Percentiles rank a stretch among this genome's conserved stretches.
phyloP scores from a whole-genome alignment of 2,329 filamentous ascomycete genomes.

The Shiraia sp. region DNA sequence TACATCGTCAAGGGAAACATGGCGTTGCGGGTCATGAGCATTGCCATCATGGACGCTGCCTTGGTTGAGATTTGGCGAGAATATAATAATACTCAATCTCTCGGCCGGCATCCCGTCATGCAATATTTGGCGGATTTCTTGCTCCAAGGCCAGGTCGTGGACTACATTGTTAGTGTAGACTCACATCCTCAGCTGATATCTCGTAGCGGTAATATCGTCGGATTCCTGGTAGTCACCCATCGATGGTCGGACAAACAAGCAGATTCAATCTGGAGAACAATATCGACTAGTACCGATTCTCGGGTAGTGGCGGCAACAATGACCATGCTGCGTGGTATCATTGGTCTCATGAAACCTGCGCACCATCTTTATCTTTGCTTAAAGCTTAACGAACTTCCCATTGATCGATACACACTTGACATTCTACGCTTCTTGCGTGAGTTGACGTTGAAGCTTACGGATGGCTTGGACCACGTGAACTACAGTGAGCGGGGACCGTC shows the following conservation, averaged over 20 bases:
- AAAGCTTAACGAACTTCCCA: conserved; percentile 61
- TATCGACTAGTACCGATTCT: conserved; percentile 80
- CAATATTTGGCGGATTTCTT: conserved; percentile 72
- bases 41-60: conserved; percentile 72
- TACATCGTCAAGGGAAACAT: conserved; percentile 85
- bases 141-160: conserved; percentile 70
- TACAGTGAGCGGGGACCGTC: conserved; percentile 18
- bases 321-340: conserved; percentile 62
- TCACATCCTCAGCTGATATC: conserved; percentile 90
- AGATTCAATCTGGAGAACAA: conserved; percentile 81
- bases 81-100: conserved; percentile 51
- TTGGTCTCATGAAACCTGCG: conserved; percentile 47
- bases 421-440: conserved; percentile 38
- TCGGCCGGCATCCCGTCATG: conserved; percentile 58
- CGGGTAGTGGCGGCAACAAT: conserved; percentile 81
- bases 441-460: conserved; percentile 23
- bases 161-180: conserved; percentile 86
- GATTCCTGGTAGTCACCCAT: conserved; percentile 80
- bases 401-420: conserved; percentile 35
- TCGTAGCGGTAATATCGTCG: conserved; percentile 80
- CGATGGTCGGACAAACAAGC: conserved; percentile 74
- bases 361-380: conserved; percentile 65
- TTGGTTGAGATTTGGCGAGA: conserved; percentile 64
- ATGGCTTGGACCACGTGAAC: conserved; percentile 12
- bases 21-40: conserved; percentile 82